Conservation (phyloP, 2,329 filamentous ascomycete species). For the Cercospora citrullina region DNA sequence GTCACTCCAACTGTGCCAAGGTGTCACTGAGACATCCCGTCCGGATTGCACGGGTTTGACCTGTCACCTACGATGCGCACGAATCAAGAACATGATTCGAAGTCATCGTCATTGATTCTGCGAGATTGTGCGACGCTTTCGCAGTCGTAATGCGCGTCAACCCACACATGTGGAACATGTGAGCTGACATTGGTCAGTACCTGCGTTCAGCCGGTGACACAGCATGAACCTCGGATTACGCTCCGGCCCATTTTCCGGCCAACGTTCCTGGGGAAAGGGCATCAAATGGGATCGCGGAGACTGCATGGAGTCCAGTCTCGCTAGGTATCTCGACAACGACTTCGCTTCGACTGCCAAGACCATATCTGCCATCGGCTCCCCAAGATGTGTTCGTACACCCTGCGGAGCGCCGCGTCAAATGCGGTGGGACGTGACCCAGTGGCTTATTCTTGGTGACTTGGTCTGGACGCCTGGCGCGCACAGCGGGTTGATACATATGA, state of each 20-base stretch:
- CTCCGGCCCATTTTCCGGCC: neutral
- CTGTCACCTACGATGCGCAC: neutral
- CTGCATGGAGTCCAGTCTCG: neutral
- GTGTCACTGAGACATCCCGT: neutral
- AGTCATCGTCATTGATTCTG: slow-evolving; percentile 4
- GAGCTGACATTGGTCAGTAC: slow-evolving; percentile 2
- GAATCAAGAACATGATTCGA: neutral
- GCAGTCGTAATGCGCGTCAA: neutral
- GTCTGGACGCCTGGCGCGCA: neutral
- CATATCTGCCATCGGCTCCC: slow-evolving; percentile 3
- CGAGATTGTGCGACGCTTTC: slow-evolving; percentile 2
- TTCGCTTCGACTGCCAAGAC: slow-evolving; percentile 2
- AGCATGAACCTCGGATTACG: neutral
- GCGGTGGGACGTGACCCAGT: neutral
- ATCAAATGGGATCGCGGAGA: neutral
- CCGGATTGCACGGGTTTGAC: neutral
- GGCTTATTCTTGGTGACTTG: neutral
- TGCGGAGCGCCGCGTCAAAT: neutral
- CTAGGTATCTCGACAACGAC: neutral
- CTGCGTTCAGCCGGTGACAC: neutral
- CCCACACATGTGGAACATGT: neutral
- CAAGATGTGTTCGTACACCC: neutral
- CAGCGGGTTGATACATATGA: neutral
- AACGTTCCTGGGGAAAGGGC: neutral
- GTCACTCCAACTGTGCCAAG: neutral